Evolutionary conservation across 768 basidiomycete species (phyloP).

Genomic region (Rhodotorula kratochvilovae): DNA sequence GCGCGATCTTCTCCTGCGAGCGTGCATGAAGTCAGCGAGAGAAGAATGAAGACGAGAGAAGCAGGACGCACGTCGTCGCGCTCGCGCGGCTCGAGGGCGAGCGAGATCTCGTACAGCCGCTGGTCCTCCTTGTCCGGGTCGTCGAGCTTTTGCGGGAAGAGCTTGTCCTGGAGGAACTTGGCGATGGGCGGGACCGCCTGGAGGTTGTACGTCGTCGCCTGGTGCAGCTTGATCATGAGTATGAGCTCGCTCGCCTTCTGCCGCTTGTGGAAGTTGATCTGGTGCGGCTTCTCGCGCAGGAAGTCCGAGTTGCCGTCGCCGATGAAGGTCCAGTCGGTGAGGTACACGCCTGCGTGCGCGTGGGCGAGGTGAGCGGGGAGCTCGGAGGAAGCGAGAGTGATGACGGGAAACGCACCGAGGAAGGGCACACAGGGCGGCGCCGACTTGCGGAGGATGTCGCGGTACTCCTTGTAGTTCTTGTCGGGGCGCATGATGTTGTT

Average conservation of each 20-base stretch:
- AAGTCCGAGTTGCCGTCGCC: constrained; percentile 91
- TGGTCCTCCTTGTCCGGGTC: constrained; percentile 30
- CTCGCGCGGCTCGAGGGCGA: constrained; percentile 87
- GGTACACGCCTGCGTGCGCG: constrained; percentile 71
- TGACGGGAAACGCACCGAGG: constrained; percentile 61
- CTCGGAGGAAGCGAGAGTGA: background rate
- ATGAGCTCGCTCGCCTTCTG: constrained; percentile 86
- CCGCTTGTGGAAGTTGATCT: constrained; percentile 91
- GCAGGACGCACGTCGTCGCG: constrained; percentile 69
- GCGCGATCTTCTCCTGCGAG: constrained; percentile 35
- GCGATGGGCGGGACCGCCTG: constrained; percentile 62
- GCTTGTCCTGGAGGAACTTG: constrained; percentile 70
- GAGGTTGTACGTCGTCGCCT: constrained; percentile 83
- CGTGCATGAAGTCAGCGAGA: background rate
- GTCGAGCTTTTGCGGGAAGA: constrained; percentile 58
- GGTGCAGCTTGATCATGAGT: constrained; percentile 93
- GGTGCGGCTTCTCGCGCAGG: constrained; percentile 55
- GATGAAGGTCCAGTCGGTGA: constrained; percentile 94
- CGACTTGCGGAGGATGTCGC: constrained; percentile 71
- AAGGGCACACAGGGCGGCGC: constrained; percentile 94
- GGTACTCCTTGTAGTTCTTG: constrained; percentile 91
- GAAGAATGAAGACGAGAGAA: background rate
- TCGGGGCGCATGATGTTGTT: constrained; percentile 87
- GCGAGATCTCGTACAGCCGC: constrained; percentile 66
- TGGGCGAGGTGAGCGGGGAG: background rate